phyloP scores from a whole-genome alignment of 2,329 filamentous ascomycete species.

The Aspergillus sojae region DNA sequence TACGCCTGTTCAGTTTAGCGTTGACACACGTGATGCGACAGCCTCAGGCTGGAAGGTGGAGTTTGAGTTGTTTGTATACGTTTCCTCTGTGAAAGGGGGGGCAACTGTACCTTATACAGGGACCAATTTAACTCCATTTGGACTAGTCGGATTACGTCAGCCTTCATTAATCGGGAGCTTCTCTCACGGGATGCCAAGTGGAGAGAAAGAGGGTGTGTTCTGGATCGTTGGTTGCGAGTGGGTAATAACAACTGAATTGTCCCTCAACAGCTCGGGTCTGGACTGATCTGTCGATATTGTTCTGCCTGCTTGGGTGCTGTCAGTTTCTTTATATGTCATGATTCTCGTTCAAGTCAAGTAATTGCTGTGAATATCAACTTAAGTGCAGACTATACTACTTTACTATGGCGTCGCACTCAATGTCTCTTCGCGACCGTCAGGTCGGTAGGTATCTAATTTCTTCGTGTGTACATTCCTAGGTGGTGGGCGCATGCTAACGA shows the following conservation, averaged over 20 bases:
- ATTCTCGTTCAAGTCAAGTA: conserved; percentile 15
- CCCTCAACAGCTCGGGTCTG: neutral
- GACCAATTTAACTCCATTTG: neutral
- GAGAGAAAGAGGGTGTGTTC: conserved; percentile 19
- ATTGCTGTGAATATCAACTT: conserved; percentile 20
- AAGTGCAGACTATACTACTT: conserved; percentile 16
- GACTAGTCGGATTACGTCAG: conserved; percentile 29
- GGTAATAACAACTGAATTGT: conserved; percentile 4
- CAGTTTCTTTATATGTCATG: conserved; percentile 23
- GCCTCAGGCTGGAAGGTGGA: neutral
- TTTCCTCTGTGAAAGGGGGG: conserved; percentile 1
- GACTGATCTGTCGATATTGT: neutral
- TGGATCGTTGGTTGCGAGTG: conserved; percentile 1
- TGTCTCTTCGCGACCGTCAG: conserved; percentile 71
- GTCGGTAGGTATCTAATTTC: conserved; percentile 58
- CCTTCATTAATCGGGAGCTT: conserved; percentile 23
- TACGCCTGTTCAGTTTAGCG: neutral
- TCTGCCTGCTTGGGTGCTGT: neutral
- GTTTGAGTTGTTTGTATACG: conserved; percentile 29
- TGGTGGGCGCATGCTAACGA: neutral
- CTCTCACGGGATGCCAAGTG: conserved; percentile 33
- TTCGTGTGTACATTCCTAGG: neutral
- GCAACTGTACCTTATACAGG: neutral
- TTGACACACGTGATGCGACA: neutral
- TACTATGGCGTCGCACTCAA: conserved; percentile 58